Base-by-base conservation (phyloP, 192 early-diverging fungal species). In the Backusella tuberculispora region DNA sequence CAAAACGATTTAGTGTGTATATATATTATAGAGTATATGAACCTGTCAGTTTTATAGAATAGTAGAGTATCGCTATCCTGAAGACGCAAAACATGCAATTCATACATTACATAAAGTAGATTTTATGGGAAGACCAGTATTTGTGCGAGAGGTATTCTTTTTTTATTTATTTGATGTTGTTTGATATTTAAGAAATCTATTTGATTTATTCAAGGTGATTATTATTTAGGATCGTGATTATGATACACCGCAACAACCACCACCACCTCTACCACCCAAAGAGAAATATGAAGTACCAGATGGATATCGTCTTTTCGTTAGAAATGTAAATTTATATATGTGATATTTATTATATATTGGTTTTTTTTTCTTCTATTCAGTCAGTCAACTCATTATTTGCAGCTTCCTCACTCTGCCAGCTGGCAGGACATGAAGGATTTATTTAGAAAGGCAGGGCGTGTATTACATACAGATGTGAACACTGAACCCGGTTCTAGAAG, bases 361-460 rank as follows among this genome's bases (percentile, higher is more conserved):
- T 12, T 2, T 21, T 42, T 41, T 67, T 24, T n/a, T 19, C 42
- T 24, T 21, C 7, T 24, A 5, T 44, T 7, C 7, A 34, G 29
- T 34, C 29, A 34, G 2, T 2, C 29, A 8, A 44, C 9, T 8
- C 34, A 44, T 44, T 10, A 13, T 13, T 21, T 21, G 44, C 76
- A 95, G 95, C 79, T 96, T 3, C 94, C 95, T 6, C 92, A 88
- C 76, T 83, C 87, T 38, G 88, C 93, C 44, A 89, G 88, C 40
- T 95, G 94, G 94, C 92, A 96, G 81, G 94, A 96, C 69, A 63
- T 96, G 80, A 96, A 96, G 71, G 93, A 94, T 78, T 75, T 95
- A 46, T 96, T 95, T 82, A 86, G 92, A 67, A 86, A 86, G 78
- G 90, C 92, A 41, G 92, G 89, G 74, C 48, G 40, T 37, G 90